A percentile compares a stretch with the other conserved stretches of the same genome.
phyloP scores from a whole-genome alignment of 1,139 yeast species.

The Hyphopichia fennica region DNA sequence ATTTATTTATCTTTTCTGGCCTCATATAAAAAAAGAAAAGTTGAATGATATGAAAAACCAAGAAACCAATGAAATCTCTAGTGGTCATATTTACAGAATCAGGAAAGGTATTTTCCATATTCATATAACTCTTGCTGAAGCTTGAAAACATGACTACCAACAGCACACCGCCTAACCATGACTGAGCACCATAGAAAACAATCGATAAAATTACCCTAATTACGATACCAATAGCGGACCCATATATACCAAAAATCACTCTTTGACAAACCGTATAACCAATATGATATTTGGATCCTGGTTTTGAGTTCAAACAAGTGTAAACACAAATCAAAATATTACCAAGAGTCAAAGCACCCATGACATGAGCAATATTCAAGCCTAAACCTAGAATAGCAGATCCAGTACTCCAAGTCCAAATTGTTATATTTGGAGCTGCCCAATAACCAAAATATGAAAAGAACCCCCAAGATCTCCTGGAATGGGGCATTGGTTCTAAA shows the following conservation, averaged over 20 bases:
- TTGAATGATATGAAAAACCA: constrained; percentile 17
- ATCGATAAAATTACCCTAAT: constrained; percentile 17
- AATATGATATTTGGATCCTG: constrained; percentile 19
- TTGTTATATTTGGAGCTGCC: constrained; percentile 21
- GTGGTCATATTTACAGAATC: constrained; percentile 14
- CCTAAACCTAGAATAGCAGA: constrained; percentile 15
- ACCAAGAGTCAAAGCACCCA: constrained; percentile 20
- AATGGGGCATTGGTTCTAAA: constrained; percentile 19
- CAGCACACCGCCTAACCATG: constrained; percentile 19
- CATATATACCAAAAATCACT: constrained; percentile 19
- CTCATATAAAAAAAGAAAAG: constrained; percentile 14
- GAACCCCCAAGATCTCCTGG: constrained; percentile 20
- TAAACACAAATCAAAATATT: constrained; percentile 16
- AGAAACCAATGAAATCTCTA: constrained; percentile 18
- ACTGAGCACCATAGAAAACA: constrained; percentile 20
- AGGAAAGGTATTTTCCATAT: constrained; percentile 15
- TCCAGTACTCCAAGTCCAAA: constrained; percentile 22
- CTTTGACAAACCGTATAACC: constrained; percentile 22
- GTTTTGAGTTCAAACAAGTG: constrained; percentile 19
- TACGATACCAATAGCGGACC: constrained; percentile 15
- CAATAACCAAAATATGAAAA: constrained; percentile 21
- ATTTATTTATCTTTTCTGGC: constrained; percentile 17
- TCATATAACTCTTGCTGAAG: constrained; percentile 13
- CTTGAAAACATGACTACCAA: constrained; percentile 15
- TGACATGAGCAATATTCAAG: constrained; percentile 16